Base-by-base conservation (phyloP, 371 early-diverging fungal genomes). In the Apophysomyces variabilis region DNA sequence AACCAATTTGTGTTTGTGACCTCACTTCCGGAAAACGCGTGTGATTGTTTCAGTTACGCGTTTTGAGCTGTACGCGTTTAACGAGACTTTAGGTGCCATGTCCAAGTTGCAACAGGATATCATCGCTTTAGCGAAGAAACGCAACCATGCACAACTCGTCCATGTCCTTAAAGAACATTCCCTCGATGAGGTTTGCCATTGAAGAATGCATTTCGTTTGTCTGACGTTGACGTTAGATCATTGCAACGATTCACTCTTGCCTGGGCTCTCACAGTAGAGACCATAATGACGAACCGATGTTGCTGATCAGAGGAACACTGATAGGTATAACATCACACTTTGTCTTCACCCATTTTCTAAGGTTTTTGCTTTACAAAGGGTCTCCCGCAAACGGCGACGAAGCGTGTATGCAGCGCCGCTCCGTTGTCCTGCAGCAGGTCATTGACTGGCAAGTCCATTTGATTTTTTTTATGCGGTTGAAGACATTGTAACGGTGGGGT, bases 261-360 rank as follows among this genome's bases (percentile, higher is more conserved):
- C 57, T 79, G n/a, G 11, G 66, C 18, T 32, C 62, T 12, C 65
- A 46, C 39, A 37, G 60, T 32, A 44, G 60, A 0, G 58, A 59
- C 11, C 70, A 82, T 54, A 79, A 76, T n/a, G 64, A 74, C 5
- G 83, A 82, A 54, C 73, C 80, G 0, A 58, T 77, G 1, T 66
- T 73, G 5, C 44, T 86, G 32, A 61, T 85, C 38, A 68, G 83
- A 58, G 84, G 80, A 9, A 60, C 84, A 13, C 43, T 85, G 8
- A 56, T 72, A 72, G 83, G 85, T 83, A 71, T 4, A 7, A 26
- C 14, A 12, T n/a, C 60, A 32, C 38, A 7, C 58, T 39, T 7
- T 5, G 1, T 26, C 38, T 64, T 26, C 21, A 26, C 9, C 45
- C 11, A 26, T 62, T 12, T 54, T 32, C 58, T 43, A 44, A 26